Evolutionary conservation across 306 rosid genomes (phyloP), one percentile per base, ranked within the genome.

Genomic region (Lathyrus aphaca): DNA sequence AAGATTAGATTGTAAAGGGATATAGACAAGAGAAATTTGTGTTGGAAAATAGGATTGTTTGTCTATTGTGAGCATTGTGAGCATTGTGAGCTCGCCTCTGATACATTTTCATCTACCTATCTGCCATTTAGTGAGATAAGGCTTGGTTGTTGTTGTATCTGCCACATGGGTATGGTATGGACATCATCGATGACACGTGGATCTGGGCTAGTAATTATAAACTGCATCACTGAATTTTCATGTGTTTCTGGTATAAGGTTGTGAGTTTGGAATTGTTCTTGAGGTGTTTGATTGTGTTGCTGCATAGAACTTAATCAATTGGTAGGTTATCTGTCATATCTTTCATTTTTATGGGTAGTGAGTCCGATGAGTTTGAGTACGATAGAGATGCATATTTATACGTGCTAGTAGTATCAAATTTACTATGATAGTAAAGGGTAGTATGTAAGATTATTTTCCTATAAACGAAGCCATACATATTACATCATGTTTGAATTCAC

Each of bases 221-320:
- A 62, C 35, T 40, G 71, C 42, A 74, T 64, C 66, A 5, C 21
- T 27, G 46, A 59, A 11, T 69, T 69, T 32, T 38, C 68, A 39
- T 39, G 43, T 51, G 80, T 57, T 64, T 46, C 37, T 74, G 66
- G 25, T 35, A 30, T 17, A 50, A 30, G 61, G 27, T 58, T 27
- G 14, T 65, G 18, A 27, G 49, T 70, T 74, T 23, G 39, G 38
- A 75, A 35, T 42, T 65, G 46, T 50, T 39, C 54, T 63, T 14
- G 30, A 6, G 59, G 56, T 29, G 66, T 70, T 39, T 37, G 50
- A 59, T 18, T 75, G 50, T 66, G 40, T 60, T 72, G 16, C 16
- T 44, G 46, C 42, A 9, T 62, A 44, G 60, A 72, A 45, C 43
- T 10, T 61, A n/a, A 25, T 75, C 53, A 61, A 68, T 62, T 48